Base-by-base conservation (phyloP, 768 basidiomycete species). In the Macrocybe gigantea region DNA sequence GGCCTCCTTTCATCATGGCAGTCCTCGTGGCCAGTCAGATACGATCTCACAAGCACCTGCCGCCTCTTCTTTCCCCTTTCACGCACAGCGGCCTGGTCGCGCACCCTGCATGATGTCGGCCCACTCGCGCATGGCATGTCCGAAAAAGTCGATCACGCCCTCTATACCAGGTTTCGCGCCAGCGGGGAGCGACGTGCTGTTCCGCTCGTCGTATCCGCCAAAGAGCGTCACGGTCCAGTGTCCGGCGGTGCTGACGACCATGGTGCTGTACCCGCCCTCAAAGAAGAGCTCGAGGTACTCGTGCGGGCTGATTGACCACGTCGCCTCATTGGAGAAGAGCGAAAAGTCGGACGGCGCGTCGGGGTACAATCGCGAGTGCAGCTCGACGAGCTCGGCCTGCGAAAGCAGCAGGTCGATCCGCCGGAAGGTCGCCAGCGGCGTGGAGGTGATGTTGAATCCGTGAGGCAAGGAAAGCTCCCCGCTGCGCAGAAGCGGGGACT, bases 201-300 rank as follows among this genome's bases (percentile, higher is more conserved):
- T 56, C 31, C 35, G 13, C 22, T 60, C 51, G 3, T 53, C 50
- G 39, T 65, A 65, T 7, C 64, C 67, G 6, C 61, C 59, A 57
- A 85, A 74, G 15, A 80, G 55, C 0, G 71, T 75, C 5, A 77
- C 76, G 1, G 82, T 85, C 84, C 84, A 86, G 59, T 85, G 84
- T 0, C 83, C 83, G 3, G 65, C 84, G 0, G 83, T 85, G 61
- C 73, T 81, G 29, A 78, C 74, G 48, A 86, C 56, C 60, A 86
- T 66, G 7, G 82, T 84, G 37, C 73, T 72, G 59, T 83, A 86
- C 52, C 79, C 77, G 5, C 60, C 72, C 13, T 69, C 60, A 7
- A 75, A 60, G 62, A 85, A 77, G 12, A 72, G 53, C 30, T 67
- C 61, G 55, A 83, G 64, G 61, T 83, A 83, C 40, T 79, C 75